A percentile compares a stretch with the other conserved stretches of the same genome.
Conservation (phyloP, 495 filamentous ascomycete species). For the Aspergillus bertholletiae region DNA sequence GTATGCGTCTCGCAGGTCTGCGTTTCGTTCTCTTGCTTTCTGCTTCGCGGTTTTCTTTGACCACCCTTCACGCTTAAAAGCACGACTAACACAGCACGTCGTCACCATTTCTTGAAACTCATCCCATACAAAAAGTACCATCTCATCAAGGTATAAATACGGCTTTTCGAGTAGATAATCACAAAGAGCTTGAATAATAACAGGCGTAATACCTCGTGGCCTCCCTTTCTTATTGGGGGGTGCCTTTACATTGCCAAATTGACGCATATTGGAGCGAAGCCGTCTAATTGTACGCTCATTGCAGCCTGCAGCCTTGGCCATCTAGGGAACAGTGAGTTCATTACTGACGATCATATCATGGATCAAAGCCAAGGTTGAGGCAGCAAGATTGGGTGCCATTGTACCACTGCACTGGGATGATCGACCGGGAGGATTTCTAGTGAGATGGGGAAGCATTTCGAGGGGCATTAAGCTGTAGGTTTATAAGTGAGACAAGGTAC, state of each 20-base stretch:
- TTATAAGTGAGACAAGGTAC: neutral
- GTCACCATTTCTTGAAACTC: too few species aligned
- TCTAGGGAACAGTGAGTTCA: neutral
- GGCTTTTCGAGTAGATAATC: slow-evolving; percentile 33
- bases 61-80: neutral
- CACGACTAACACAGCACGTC: neutral
- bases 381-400: too few species aligned
- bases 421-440: too few species aligned
- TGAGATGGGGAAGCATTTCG: too few species aligned
- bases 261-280: slow-evolving; percentile 23
- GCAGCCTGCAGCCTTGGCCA: slow-evolving; percentile 17
- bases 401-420: too few species aligned
- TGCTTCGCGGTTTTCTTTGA: neutral
- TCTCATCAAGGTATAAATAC: slow-evolving; percentile 24
- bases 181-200: slow-evolving; percentile 27
- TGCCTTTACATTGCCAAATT: slow-evolving; percentile 23
- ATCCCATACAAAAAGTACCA: too few species aligned
- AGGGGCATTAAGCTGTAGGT: neutral
- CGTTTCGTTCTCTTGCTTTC: neutral
- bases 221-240: slow-evolving; percentile 19
- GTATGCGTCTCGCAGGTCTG: neutral
- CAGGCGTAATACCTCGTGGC: slow-evolving; percentile 16
- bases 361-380: too few species aligned
- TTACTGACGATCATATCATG: too few species aligned
- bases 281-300: slow-evolving; percentile 15